Conservation (phyloP, 2,329 filamentous ascomycete genomes). For the Hypoxylon sp. region DNA sequence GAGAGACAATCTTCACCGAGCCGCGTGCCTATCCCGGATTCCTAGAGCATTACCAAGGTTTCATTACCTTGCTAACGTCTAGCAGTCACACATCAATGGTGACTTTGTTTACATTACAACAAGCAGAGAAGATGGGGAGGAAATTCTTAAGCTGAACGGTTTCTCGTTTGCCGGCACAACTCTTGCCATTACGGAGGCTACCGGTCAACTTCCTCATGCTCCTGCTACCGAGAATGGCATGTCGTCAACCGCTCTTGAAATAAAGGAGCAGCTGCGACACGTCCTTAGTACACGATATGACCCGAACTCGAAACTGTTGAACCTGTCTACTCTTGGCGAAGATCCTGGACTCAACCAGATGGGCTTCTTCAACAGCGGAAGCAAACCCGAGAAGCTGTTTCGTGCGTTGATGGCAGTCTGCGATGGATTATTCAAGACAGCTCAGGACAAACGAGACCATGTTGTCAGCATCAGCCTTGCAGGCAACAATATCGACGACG, state of each 20-base stretch:
- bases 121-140: slow-evolving; percentile 73
- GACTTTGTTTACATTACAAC: slow-evolving; percentile 79
- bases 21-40: slow-evolving; percentile 58
- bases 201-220: slow-evolving; percentile 62
- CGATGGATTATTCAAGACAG: slow-evolving; percentile 80
- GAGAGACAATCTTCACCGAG: slow-evolving; percentile 57
- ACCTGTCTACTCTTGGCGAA: slow-evolving; percentile 82
- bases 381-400: slow-evolving; percentile 88
- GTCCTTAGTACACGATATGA: slow-evolving; percentile 85
- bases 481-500: slow-evolving; percentile 82
- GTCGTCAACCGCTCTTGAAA: slow-evolving; percentile 69
- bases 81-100: slow-evolving; percentile 78
- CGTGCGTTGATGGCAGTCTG: slow-evolving; percentile 91
- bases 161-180: slow-evolving; percentile 77
- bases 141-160: slow-evolving; percentile 77
- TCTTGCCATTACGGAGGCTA: slow-evolving; percentile 69
- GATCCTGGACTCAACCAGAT: slow-evolving; percentile 80
- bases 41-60: slow-evolving; percentile 58
- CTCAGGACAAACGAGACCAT: slow-evolving; percentile 80
- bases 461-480: slow-evolving; percentile 87
- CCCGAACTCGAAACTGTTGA: slow-evolving; percentile 78
- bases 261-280: slow-evolving; percentile 77
- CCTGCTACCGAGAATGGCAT: slow-evolving; percentile 59
- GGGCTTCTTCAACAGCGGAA: slow-evolving; percentile 80
- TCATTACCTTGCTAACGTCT: slow-evolving; percentile 76